A percentile compares a stretch with the other conserved stretches of the same genome.
Evolutionary conservation across 2,329 filamentous ascomycete genomes (phyloP).

Genomic region (Rutstroemia sp.): DNA sequence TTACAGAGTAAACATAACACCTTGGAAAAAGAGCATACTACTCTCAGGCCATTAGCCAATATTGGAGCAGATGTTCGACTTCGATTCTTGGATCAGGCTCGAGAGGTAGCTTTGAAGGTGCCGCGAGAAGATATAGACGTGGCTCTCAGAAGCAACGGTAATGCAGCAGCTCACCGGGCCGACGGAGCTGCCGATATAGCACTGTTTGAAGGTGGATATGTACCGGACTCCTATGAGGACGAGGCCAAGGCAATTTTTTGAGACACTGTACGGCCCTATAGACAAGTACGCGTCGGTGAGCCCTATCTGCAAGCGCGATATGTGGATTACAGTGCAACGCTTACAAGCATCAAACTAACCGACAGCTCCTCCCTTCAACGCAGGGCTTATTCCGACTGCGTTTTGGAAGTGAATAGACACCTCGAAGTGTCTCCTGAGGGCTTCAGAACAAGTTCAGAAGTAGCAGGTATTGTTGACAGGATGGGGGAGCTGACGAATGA

Average conservation of each 20-base stretch:
- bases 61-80: slow-evolving; percentile 5
- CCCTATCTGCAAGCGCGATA: neutral
- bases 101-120: neutral
- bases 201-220: neutral
- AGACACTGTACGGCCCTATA: neutral
- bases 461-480: neutral
- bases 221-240: neutral
- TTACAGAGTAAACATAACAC: too few relatives aligned
- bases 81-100: slow-evolving; percentile 5
- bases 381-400: neutral
- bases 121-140: neutral
- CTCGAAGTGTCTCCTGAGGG: neutral
- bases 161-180: slow-evolving; percentile 4
- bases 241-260: neutral
- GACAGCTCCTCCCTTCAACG: neutral
- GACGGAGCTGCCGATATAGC: neutral
- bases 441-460: neutral
- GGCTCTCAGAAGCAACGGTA: neutral
- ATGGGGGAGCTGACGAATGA: neutral
- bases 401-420: neutral
- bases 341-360: too few relatives aligned
- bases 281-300: neutral
- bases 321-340: neutral
- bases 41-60: slow-evolving; percentile 1
- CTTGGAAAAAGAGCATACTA: neutral